These are phyloP conservation scores for Quercus phellos DNA, from an alignment of 331 rosid species.

Conservation along the genomic window DNA sequence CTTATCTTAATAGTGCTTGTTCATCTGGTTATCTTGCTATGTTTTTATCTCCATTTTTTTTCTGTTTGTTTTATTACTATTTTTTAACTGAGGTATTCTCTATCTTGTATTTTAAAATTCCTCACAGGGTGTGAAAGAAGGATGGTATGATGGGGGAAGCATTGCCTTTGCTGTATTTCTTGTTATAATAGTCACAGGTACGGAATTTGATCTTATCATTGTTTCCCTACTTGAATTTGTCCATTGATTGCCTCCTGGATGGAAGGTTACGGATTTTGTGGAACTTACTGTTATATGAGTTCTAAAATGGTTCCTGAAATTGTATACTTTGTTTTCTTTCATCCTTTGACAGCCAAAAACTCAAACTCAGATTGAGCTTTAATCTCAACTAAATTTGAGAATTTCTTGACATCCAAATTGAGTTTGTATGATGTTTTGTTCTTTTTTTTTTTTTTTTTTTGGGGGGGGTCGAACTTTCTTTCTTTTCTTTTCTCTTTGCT, in stretches of 20 bases:
- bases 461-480: too few relatives aligned
- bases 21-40: conserved; percentile 5
- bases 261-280: neutral
- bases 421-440: neutral
- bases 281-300: neutral
- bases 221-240: neutral
- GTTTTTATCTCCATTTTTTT: neutral
- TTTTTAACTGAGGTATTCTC: neutral
- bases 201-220: neutral
- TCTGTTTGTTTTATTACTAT: neutral
- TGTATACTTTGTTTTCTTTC: neutral
- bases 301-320: neutral
- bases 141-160: conserved; percentile 99
- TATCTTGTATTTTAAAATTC: neutral
- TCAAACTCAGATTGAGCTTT: neutral
- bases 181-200: conserved; percentile 92
- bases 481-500: too few relatives aligned
- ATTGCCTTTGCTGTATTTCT: conserved; percentile 82
- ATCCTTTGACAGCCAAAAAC: neutral
- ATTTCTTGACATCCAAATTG: neutral
- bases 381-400: neutral
- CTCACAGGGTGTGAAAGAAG: conserved; percentile 67
- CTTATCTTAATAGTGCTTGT: neutral
- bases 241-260: neutral
- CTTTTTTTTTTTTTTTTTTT: too few relatives aligned